Percentiles rank a stretch among this genome's conserved stretches.
phyloP scores from a whole-genome alignment of 225 moss, liverwort and hornwort genomes.

The Climacium dendroides region DNA sequence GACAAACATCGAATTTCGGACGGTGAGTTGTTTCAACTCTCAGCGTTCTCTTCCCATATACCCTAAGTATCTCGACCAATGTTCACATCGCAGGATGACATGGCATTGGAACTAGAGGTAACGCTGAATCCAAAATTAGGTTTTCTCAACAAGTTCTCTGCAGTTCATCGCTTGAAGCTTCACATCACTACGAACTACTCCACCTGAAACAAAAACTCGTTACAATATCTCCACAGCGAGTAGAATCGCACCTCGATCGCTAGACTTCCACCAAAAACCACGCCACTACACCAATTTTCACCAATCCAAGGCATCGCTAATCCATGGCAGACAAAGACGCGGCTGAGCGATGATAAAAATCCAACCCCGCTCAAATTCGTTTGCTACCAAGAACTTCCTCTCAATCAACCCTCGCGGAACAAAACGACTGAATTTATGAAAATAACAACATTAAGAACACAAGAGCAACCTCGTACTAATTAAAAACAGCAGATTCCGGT shows the following conservation, averaged over 20 bases:
- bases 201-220: neutral
- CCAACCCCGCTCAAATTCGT: neutral
- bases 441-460: neutral
- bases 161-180: neutral
- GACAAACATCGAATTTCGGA: neutral
- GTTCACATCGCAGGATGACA: neutral
- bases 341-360: neutral
- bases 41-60: neutral
- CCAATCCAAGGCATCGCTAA: neutral
- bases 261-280: neutral
- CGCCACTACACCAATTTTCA: neutral
- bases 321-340: neutral
- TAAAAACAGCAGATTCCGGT: neutral
- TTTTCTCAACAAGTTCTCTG: neutral
- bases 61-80: neutral
- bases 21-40: neutral
- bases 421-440: neutral
- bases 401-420: neutral
- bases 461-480: neutral
- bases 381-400: neutral
- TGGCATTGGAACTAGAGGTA: neutral
- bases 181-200: neutral
- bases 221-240: neutral
- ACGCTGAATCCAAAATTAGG: neutral
- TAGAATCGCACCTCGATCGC: neutral